Conservation (phyloP, 1,284 basidiomycete genomes). For the Moesziomyces aphidis region DNA sequence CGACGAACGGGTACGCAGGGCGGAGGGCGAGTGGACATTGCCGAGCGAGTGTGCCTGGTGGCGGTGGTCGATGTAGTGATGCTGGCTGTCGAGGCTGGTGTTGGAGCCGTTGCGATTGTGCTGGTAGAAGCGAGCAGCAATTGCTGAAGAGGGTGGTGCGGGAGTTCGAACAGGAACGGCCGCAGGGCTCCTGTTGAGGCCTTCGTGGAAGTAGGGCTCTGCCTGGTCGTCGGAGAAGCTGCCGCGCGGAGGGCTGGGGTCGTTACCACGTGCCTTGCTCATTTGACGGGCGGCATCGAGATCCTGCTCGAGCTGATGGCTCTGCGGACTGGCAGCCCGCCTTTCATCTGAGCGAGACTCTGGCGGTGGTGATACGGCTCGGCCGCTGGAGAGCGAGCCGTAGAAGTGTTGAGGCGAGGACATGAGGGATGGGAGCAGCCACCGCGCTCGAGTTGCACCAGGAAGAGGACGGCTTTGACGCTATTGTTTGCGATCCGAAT, state of each 20-base stretch:
- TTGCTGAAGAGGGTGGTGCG: constrained; percentile 29
- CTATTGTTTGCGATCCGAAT: background rate
- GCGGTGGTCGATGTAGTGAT: constrained; percentile 67
- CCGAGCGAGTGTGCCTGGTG: constrained; percentile 62
- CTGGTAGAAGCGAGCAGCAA: constrained; percentile 62
- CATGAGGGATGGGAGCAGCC: constrained; percentile 13
- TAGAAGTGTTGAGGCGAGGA: constrained; percentile 44
- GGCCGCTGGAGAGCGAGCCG: constrained; percentile 37
- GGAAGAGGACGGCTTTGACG: background rate
- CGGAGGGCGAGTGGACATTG: constrained; percentile 56
- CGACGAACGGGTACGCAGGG: constrained; percentile 31
- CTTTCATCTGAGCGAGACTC: constrained; percentile 13
- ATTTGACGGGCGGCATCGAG: constrained; percentile 65
- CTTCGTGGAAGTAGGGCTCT: constrained; percentile 46
- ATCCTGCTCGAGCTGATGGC: constrained; percentile 62
- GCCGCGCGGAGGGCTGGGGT: constrained; percentile 31
- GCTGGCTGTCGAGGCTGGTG: constrained; percentile 63
- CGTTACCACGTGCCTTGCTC: constrained; percentile 57
- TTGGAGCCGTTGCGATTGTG: constrained; percentile 61
- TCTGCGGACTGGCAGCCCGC: constrained; percentile 23
- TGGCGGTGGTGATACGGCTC: constrained; percentile 34
- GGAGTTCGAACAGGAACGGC: constrained; percentile 31
- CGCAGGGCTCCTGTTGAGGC: constrained; percentile 29
- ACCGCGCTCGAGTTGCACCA: background rate
- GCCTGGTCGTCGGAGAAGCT: constrained; percentile 43